These are phyloP conservation scores for Furcasterigmium furcatum DNA, from an alignment of 2,329 filamentous ascomycete species.

Conservation along the genomic window DNA sequence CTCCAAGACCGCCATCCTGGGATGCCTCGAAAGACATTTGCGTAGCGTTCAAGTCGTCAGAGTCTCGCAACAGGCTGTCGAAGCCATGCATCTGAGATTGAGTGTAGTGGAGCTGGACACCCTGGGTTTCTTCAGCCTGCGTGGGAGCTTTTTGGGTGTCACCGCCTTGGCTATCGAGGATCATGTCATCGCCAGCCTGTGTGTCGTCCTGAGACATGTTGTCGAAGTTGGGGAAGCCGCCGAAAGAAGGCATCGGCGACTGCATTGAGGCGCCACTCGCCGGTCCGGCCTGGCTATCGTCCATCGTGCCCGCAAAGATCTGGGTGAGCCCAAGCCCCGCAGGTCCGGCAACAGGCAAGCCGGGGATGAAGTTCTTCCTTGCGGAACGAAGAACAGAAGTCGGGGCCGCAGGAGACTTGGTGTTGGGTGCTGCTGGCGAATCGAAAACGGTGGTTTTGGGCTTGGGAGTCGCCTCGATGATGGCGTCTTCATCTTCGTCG, in stretches of 20 bases:
- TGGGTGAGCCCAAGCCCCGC: slow-evolving; percentile 77
- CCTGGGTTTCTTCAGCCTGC: slow-evolving; percentile 36
- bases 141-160: slow-evolving; percentile 32
- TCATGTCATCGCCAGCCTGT: slow-evolving; percentile 46
- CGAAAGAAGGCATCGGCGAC: slow-evolving; percentile 52
- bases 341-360: slow-evolving; percentile 56
- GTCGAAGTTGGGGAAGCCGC: slow-evolving; percentile 55
- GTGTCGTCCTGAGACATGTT: slow-evolving; percentile 52
- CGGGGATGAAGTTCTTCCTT: slow-evolving; percentile 68
- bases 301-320: slow-evolving; percentile 88
- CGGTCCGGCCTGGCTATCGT: slow-evolving; percentile 48
- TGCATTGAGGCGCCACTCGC: slow-evolving; percentile 35
- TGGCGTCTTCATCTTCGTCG: slow-evolving; percentile 58
- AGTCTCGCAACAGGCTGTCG: slow-evolving; percentile 49
- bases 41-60: slow-evolving; percentile 36
- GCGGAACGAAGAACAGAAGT: slow-evolving; percentile 66
- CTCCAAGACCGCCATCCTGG: slow-evolving; percentile 75
- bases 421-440: slow-evolving; percentile 38
- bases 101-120: slow-evolving; percentile 52
- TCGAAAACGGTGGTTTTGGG: slow-evolving; percentile 35
- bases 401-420: slow-evolving; percentile 51
- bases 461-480: slow-evolving; percentile 43
- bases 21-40: slow-evolving; percentile 73
- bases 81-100: slow-evolving; percentile 60
- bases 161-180: slow-evolving; percentile 43